phyloP scores from a whole-genome alignment of 306 rosid genomes.

The Ammopiptanthus mongolicus region DNA sequence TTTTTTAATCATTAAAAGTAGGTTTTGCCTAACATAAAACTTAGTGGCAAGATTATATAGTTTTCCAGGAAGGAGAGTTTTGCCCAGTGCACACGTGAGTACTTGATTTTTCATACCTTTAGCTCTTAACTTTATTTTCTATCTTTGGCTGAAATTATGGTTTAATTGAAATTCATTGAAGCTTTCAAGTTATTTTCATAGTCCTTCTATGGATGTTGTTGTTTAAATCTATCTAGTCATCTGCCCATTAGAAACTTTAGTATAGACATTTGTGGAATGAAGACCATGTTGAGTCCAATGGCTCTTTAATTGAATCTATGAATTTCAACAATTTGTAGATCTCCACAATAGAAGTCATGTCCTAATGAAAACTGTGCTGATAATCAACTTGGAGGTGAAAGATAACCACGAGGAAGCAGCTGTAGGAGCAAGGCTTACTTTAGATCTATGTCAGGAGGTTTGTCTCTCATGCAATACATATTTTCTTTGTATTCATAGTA shows the following conservation, averaged over 20 bases:
- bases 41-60: neutral
- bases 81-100: neutral
- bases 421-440: slow-evolving; percentile 71
- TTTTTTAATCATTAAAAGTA: neutral
- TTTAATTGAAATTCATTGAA: neutral
- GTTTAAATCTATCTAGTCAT: neutral
- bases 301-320: neutral
- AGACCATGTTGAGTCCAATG: neutral
- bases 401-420: slow-evolving; percentile 99
- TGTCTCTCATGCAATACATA: neutral
- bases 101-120: neutral
- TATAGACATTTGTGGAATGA: neutral
- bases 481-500: neutral
- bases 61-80: neutral
- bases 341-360: slow-evolving; percentile 71
- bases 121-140: neutral
- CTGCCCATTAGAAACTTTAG: neutral
- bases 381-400: slow-evolving; percentile 93
- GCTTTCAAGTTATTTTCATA: neutral
- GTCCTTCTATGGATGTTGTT: neutral
- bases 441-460: slow-evolving; percentile 83
- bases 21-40: neutral
- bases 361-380: slow-evolving; percentile 62
- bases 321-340: slow-evolving; percentile 47
- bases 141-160: neutral